phyloP scores from a whole-genome alignment of 805 yeast species.

The Candida nonsorbophila region DNA sequence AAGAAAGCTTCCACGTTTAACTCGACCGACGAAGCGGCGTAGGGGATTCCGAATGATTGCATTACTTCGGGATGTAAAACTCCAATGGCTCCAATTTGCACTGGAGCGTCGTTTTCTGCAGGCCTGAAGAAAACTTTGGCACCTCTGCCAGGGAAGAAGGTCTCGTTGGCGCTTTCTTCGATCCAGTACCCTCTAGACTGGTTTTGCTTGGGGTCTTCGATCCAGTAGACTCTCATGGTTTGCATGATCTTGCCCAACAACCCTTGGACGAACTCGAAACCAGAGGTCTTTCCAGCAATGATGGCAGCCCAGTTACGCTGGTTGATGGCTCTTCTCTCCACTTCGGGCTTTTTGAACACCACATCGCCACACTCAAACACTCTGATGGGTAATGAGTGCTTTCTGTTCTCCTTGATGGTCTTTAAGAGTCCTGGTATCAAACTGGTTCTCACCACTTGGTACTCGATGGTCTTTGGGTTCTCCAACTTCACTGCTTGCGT shows the following conservation, averaged over 20 bases:
- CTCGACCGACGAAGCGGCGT: constrained; percentile 89
- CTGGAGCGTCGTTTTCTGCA: constrained; percentile 50
- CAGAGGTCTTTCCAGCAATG: constrained; percentile 90
- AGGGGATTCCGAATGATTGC: constrained; percentile 81
- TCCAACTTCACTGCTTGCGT: constrained; percentile 84
- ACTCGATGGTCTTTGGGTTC: constrained; percentile 94
- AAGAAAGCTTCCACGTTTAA: constrained; percentile 84
- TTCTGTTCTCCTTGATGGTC: constrained; percentile 93
- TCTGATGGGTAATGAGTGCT: constrained; percentile 89
- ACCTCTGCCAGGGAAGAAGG: constrained; percentile 96
- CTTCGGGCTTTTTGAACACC: constrained; percentile 70
- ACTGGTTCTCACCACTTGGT: constrained; percentile 96
- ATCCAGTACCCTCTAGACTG: constrained; percentile 81
- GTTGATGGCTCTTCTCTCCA: constrained; percentile 88
- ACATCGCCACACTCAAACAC: constrained; percentile 96
- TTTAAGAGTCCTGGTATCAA: constrained; percentile 91
- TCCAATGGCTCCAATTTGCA: constrained; percentile 79
- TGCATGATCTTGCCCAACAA: constrained; percentile 92
- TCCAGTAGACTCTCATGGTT: constrained; percentile 87
- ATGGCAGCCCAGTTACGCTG: constrained; percentile 95
- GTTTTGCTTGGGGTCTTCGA: constrained; percentile 47
- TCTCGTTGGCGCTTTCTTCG: constrained; percentile 62
- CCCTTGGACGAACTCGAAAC: constrained; percentile 94
- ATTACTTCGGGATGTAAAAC: constrained; percentile 94
- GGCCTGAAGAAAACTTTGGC: constrained; percentile 78